A percentile compares a stretch with the other conserved stretches of the same genome.
phyloP scores from a whole-genome alignment of 495 filamentous ascomycete species.

The Annulohypoxylon stygium region DNA sequence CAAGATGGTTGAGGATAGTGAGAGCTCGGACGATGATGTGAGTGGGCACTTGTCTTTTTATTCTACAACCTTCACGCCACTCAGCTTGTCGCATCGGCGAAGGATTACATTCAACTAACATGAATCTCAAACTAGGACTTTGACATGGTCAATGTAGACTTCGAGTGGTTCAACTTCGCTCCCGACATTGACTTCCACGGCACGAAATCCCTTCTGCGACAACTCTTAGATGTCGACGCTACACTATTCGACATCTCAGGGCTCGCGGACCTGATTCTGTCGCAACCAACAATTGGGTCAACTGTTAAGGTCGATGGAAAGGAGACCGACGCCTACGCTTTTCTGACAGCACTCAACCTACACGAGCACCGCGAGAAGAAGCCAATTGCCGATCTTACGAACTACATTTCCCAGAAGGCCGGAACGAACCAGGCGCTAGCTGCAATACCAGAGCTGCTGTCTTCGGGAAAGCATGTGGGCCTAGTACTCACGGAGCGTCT shows the following conservation, averaged over 20 bases:
- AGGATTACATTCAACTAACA: constrained; percentile 47
- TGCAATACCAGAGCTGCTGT: constrained; percentile 67
- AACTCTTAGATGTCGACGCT: constrained; percentile 92
- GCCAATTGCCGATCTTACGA: constrained; percentile 73
- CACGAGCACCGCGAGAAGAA: constrained; percentile 82
- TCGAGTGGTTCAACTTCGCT: constrained; percentile 98
- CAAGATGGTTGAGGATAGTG: constrained; percentile 63
- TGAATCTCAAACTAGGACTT: constrained; percentile 70
- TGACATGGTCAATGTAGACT: constrained; percentile 94
- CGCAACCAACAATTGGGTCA: constrained; percentile 88
- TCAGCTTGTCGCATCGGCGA: constrained; percentile 17
- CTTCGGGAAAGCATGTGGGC: constrained; percentile 70
- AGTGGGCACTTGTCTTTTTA: constrained; percentile 28
- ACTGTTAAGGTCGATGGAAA: constrained; percentile 96
- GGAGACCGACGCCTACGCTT: constrained; percentile 93
- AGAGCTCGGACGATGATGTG: constrained; percentile 61
- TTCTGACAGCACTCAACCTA: constrained; percentile 89
- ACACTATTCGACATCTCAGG: constrained; percentile 87
- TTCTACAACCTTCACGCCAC: background rate
- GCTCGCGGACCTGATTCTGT: constrained; percentile 87
- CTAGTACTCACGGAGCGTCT: constrained; percentile 90
- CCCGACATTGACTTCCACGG: constrained; percentile 93
- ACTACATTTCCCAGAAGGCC: constrained; percentile 77
- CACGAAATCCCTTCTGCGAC: constrained; percentile 87
- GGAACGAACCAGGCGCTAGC: constrained; percentile 66